Conservation (phyloP, 768 basidiomycete genomes). For the Trametes cubensis region DNA sequence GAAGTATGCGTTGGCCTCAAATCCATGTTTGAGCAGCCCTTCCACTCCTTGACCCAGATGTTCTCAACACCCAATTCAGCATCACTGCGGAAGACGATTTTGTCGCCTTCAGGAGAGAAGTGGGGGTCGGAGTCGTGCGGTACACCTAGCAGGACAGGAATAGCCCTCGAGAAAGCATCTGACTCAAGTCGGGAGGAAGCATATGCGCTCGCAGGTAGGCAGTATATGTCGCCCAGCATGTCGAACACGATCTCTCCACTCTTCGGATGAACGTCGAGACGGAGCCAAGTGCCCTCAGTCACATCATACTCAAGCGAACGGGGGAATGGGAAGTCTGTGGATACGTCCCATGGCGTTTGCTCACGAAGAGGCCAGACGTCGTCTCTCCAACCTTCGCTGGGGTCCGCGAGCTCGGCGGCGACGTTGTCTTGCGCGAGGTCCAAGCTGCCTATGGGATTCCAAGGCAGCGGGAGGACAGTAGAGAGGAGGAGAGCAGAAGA, state of each 20-base stretch:
- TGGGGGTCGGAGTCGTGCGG: slow-evolving; percentile 74
- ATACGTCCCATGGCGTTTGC: slow-evolving; percentile 69
- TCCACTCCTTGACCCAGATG: slow-evolving; percentile 72
- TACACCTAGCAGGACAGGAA: slow-evolving; percentile 62
- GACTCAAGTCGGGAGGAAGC: slow-evolving; percentile 33
- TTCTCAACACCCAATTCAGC: slow-evolving; percentile 75
- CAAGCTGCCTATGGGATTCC: slow-evolving; percentile 8
- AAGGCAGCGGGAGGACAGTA: slow-evolving; percentile 12
- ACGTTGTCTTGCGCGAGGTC: neutral
- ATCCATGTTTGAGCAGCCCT: slow-evolving; percentile 64
- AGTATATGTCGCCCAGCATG: slow-evolving; percentile 76
- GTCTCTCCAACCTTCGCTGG: slow-evolving; percentile 46
- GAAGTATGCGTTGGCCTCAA: slow-evolving; percentile 39
- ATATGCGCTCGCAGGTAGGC: slow-evolving; percentile 53
- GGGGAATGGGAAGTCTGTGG: slow-evolving; percentile 71
- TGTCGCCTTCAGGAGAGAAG: slow-evolving; percentile 68
- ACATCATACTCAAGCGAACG: slow-evolving; percentile 70
- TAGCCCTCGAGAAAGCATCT: slow-evolving; percentile 43
- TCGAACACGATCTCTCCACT: slow-evolving; percentile 75
- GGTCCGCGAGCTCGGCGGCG: slow-evolving; percentile 3
- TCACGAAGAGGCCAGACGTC: slow-evolving; percentile 65
- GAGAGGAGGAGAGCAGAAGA: slow-evolving; percentile 20
- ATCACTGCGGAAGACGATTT: slow-evolving; percentile 71
- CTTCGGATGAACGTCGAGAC: slow-evolving; percentile 71
- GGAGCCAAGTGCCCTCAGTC: slow-evolving; percentile 74